Conservation (phyloP, 2,329 filamentous ascomycete genomes). For the Parascedosporium putredinis region DNA sequence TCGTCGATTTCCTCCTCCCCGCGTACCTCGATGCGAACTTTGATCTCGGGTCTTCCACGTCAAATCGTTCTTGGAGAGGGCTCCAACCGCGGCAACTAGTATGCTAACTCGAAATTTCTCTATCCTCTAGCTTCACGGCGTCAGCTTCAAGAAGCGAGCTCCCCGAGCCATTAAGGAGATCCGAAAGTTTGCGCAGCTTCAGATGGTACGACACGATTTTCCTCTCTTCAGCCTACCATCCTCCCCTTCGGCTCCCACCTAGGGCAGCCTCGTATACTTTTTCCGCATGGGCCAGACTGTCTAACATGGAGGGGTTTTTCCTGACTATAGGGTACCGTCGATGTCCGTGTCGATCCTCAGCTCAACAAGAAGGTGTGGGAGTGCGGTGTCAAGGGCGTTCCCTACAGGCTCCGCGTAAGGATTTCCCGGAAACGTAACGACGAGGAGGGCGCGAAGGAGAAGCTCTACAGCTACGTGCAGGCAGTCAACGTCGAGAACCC, state of each 20-base stretch:
- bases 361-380: conserved; percentile 99
- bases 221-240: not conserved
- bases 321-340: conserved; percentile 69
- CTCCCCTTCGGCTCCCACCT: not conserved
- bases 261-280: not conserved
- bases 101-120: conserved; percentile 22
- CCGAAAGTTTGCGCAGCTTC: conserved; percentile 80
- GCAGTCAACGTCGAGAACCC: conserved; percentile 99
- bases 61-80: not conserved
- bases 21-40: not conserved
- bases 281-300: not conserved
- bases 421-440: conserved; percentile 99
- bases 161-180: conserved; percentile 99
- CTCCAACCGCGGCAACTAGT: not conserved
- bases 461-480: conserved; percentile 99
- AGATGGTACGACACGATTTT: conserved; percentile 71
- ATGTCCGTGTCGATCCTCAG: conserved; percentile 96
- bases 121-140: conserved; percentile 72
- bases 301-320: conserved; percentile 7
- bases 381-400: conserved; percentile 95
- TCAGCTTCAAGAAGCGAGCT: conserved; percentile 99
- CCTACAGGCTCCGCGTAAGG: conserved; percentile 92
- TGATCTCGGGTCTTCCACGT: not conserved
- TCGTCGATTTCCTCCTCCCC: conserved; percentile 16
- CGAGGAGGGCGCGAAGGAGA: conserved; percentile 99